Conservation (phyloP, 768 basidiomycete species). For the Hirschioporus abietinus region DNA sequence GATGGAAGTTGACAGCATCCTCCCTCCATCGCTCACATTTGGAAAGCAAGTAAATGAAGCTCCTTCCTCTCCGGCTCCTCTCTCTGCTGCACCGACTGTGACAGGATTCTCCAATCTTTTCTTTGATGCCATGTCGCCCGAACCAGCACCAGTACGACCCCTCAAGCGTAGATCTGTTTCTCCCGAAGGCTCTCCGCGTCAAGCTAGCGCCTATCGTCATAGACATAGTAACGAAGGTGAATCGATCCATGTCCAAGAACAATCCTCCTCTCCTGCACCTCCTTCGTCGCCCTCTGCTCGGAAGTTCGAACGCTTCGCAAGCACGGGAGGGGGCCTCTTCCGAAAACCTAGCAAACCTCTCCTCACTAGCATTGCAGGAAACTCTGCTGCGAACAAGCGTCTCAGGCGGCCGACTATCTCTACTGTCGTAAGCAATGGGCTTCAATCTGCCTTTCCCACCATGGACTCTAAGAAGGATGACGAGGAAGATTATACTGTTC, state of each 20-base stretch:
- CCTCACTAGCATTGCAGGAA: conserved; percentile 51
- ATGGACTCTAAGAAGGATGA: conserved; percentile 21
- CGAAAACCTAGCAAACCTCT: conserved; percentile 43
- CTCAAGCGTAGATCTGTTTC: conserved; percentile 30
- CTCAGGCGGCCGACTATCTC: conserved; percentile 64
- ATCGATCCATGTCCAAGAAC: conserved; percentile 46
- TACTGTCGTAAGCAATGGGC: conserved; percentile 44
- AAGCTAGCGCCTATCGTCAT: conserved; percentile 9
- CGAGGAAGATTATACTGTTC: conserved; percentile 17
- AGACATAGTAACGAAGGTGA: conserved; percentile 14
- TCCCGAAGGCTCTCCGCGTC: conserved; percentile 16
- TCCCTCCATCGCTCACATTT: conserved; percentile 34
- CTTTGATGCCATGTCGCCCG: conserved; percentile 49
- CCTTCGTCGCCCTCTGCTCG: conserved; percentile 42
- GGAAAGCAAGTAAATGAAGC: conserved; percentile 5
- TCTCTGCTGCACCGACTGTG: conserved; percentile 47
- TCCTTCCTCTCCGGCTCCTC: conserved; percentile 28
- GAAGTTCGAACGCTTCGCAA: conserved; percentile 41
- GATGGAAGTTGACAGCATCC: conserved; percentile 70
- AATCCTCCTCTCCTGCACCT: conserved; percentile 43
- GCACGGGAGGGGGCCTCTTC: conserved; percentile 21
- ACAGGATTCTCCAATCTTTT: conserved; percentile 58
- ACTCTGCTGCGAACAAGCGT: conserved; percentile 47
- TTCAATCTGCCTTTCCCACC: conserved; percentile 39
- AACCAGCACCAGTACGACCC: conserved; percentile 12